Conservation (phyloP, 306 rosid species). For the Malus fusca region DNA sequence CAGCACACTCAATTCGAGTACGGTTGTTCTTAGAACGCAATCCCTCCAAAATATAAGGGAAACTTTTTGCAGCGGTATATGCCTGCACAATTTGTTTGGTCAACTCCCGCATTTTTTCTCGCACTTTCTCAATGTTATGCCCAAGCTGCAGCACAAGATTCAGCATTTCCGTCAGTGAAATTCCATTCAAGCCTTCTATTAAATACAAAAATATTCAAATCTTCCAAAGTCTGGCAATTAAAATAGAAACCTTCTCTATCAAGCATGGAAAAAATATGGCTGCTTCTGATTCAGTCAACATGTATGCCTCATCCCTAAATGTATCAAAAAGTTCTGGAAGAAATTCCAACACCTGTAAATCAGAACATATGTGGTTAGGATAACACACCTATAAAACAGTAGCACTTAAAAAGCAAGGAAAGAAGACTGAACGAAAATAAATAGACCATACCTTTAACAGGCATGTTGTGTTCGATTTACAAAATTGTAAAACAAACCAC, state of each 20-base stretch:
- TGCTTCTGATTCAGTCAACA: slow-evolving; percentile 82
- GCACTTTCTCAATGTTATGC: slow-evolving; percentile 90
- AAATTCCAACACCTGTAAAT: slow-evolving; percentile 81
- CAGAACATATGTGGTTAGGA: slow-evolving; percentile 7
- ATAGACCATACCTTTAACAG: slow-evolving; percentile 66
- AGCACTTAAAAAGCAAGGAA: neutral
- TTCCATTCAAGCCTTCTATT: neutral
- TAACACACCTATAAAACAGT: neutral
- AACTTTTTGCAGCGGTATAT: slow-evolving; percentile 76
- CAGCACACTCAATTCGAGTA: slow-evolving; percentile 89
- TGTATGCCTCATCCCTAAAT: slow-evolving; percentile 74
- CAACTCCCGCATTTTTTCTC: slow-evolving; percentile 93
- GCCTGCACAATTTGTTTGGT: slow-evolving; percentile 66
- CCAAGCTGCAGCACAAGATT: slow-evolving; percentile 63
- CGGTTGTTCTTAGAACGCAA: slow-evolving; percentile 96
- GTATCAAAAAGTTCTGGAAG: slow-evolving; percentile 80
- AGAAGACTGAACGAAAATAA: neutral
- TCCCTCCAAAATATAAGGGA: slow-evolving; percentile 93
- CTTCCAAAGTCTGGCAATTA: neutral
- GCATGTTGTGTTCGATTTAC: slow-evolving; percentile 97
- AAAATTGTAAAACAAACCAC: slow-evolving; percentile 95
- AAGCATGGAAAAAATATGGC: slow-evolving; percentile 90
- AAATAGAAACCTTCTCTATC: slow-evolving; percentile 67
- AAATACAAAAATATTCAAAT: neutral
- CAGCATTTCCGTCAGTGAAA: neutral